Conservation (phyloP, 1,139 yeast genomes). For the Saccharomycopsis crataegensis region DNA sequence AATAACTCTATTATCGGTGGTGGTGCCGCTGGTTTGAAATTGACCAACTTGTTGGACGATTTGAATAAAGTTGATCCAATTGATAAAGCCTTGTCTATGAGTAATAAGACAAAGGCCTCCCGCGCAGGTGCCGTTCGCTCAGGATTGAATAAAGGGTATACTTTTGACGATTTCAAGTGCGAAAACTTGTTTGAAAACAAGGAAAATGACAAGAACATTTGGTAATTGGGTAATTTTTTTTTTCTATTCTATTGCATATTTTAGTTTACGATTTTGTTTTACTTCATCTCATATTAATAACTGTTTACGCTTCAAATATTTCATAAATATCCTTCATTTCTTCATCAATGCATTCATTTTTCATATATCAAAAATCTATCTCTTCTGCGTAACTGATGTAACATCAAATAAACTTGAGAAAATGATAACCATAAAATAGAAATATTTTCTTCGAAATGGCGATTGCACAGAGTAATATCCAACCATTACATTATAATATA, state of each 20-base stretch:
- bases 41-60: conserved; percentile 17
- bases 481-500: too few relatives aligned
- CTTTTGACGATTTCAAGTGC: neutral
- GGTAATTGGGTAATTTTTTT: neutral
- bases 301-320: neutral
- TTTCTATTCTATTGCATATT: neutral
- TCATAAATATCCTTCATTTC: too few relatives aligned
- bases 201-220: neutral
- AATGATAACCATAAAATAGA: too few relatives aligned
- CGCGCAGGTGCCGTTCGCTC: conserved; percentile 2
- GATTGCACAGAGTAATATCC: too few relatives aligned
- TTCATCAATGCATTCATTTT: too few relatives aligned
- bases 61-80: conserved; percentile 18
- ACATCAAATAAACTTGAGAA: too few relatives aligned
- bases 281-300: neutral
- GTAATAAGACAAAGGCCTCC: neutral
- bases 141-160: conserved; percentile 9
- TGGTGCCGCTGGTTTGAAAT: neutral
- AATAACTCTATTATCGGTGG: conserved; percentile 26
- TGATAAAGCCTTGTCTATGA: conserved; percentile 12
- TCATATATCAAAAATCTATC: too few relatives aligned
- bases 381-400: too few relatives aligned
- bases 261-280: neutral
- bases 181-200: neutral
- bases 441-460: too few relatives aligned